These are phyloP conservation scores for Aspergillus sp. DNA, from an alignment of 2,329 filamentous ascomycete genomes.

Conservation along the genomic window DNA sequence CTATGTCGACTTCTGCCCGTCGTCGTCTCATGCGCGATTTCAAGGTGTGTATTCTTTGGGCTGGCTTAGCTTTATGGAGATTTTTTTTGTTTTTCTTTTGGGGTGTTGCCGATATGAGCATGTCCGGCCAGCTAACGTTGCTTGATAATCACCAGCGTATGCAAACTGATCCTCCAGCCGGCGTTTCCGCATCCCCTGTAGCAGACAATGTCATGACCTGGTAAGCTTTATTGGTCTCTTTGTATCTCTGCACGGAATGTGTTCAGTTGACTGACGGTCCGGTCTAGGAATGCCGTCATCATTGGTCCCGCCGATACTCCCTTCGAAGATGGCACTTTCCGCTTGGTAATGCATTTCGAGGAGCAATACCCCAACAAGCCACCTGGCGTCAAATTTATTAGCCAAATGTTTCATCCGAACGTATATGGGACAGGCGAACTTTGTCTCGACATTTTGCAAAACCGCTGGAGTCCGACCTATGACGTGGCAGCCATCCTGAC, in stretches of 20 bases:
- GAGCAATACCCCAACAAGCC: constrained; percentile 99
- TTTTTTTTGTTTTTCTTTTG: too few relatives aligned
- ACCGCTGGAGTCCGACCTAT: constrained; percentile 97
- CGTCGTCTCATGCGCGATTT: constrained; percentile 98
- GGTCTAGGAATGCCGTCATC: constrained; percentile 85
- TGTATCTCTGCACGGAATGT: constrained; percentile 1
- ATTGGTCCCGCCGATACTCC: constrained; percentile 95
- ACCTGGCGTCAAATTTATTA: constrained; percentile 95
- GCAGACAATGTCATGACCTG: constrained; percentile 46
- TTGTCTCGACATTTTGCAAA: constrained; percentile 93
- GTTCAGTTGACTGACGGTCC: constrained; percentile 2
- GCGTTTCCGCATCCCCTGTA: constrained; percentile 90
- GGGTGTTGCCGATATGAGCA: too few relatives aligned
- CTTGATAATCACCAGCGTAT: constrained; percentile 61
- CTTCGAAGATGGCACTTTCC: constrained; percentile 96
- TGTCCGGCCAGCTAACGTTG: neutral
- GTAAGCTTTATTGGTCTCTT: constrained; percentile 12
- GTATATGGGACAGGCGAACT: constrained; percentile 96
- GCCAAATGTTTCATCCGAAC: constrained; percentile 98
- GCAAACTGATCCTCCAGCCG: constrained; percentile 96
- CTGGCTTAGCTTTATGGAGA: too few relatives aligned
- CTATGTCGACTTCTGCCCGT: constrained; percentile 87
- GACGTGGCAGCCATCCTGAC: constrained; percentile 95
- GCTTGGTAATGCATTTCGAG: constrained; percentile 97
- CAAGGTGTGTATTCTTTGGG: constrained; percentile 57